A percentile compares a stretch with the other conserved stretches of the same genome.
Evolutionary conservation across 495 filamentous ascomycete genomes (phyloP).

Genomic region (Saxophila tyrrhenica): DNA sequence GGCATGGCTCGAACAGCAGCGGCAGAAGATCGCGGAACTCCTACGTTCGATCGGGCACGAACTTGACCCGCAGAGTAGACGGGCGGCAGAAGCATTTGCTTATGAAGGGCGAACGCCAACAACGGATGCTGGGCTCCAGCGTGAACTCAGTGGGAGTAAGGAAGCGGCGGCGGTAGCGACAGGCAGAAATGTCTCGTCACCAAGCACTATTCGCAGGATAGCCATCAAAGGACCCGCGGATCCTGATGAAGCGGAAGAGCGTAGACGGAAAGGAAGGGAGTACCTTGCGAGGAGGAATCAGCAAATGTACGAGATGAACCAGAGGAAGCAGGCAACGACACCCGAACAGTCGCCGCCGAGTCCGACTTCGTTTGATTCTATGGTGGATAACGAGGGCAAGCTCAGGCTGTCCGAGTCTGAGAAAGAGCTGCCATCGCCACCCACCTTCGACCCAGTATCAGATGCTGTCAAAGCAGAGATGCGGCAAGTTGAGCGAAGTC

Average conservation of each 20-base stretch:
- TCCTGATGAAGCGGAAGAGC: constrained; percentile 14
- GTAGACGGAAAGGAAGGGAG: constrained; percentile 17
- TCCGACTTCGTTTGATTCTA: constrained; percentile 15
- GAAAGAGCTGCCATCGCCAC: constrained; percentile 1
- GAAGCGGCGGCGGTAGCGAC: constrained; percentile 14
- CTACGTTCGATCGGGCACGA: constrained; percentile 12
- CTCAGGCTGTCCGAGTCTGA: not conserved
- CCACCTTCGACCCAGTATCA: constrained; percentile 1
- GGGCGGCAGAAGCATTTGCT: constrained; percentile 16
- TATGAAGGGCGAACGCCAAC: constrained; percentile 13
- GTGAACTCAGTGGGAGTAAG: constrained; percentile 10
- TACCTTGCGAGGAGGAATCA: constrained; percentile 15
- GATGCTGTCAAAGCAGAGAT: constrained; percentile 2
- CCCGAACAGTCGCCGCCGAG: not conserved
- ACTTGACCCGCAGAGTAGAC: constrained; percentile 14
- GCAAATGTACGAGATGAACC: constrained; percentile 14
- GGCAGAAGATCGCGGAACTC: constrained; percentile 12
- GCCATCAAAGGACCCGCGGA: constrained; percentile 8
- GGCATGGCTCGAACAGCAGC: constrained; percentile 19
- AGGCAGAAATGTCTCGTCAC: constrained; percentile 1
- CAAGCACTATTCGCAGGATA: constrained; percentile 7
- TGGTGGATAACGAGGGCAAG: constrained; percentile 16
- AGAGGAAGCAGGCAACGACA: constrained; percentile 5
- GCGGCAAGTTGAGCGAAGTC: constrained; percentile 4
- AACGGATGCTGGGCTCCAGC: constrained; percentile 8